Conservation (phyloP, 2,329 filamentous ascomycete species). For the Hymenoscyphus scutula region DNA sequence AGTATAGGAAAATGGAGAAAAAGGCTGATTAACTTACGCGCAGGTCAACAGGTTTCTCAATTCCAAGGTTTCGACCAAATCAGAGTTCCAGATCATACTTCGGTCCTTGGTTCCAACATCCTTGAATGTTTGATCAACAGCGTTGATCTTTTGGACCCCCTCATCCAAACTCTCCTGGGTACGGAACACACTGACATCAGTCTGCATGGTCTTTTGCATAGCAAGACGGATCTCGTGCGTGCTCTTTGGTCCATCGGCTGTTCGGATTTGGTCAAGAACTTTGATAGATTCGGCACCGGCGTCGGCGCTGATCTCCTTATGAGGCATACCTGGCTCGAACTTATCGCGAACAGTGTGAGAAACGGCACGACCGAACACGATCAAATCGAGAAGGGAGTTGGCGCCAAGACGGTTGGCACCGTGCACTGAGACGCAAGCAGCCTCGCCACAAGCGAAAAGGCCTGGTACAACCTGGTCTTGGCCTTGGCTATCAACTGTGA, state of each 20-base stretch:
- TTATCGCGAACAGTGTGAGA: constrained; percentile 97
- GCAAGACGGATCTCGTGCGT: constrained; percentile 84
- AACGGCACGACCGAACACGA: constrained; percentile 96
- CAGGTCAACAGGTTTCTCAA: constrained; percentile 93
- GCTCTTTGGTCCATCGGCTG: constrained; percentile 77
- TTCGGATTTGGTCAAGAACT: constrained; percentile 82
- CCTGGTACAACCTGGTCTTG: constrained; percentile 92
- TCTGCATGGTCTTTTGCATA: constrained; percentile 99
- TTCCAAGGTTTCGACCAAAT: constrained; percentile 94
- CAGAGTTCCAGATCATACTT: constrained; percentile 99
- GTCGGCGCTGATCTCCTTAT: constrained; percentile 77
- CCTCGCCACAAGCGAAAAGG: constrained; percentile 94
- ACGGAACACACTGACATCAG: constrained; percentile 93
- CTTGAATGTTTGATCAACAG: constrained; percentile 76
- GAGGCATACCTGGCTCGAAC: constrained; percentile 77
- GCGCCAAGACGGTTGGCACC: constrained; percentile 96
- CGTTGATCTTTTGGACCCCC: constrained; percentile 82
- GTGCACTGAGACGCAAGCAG: constrained; percentile 96
- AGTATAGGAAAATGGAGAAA: constrained; percentile 9
- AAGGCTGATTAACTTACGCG: constrained; percentile 63
- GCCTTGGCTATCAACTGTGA: constrained; percentile 81
- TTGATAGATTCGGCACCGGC: constrained; percentile 85
- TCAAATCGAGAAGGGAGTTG: constrained; percentile 95
- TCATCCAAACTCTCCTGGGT: constrained; percentile 84
- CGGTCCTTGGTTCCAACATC: constrained; percentile 95